Conservation (phyloP, 495 filamentous ascomycete species). For the Chaetomidium leptoderma region DNA sequence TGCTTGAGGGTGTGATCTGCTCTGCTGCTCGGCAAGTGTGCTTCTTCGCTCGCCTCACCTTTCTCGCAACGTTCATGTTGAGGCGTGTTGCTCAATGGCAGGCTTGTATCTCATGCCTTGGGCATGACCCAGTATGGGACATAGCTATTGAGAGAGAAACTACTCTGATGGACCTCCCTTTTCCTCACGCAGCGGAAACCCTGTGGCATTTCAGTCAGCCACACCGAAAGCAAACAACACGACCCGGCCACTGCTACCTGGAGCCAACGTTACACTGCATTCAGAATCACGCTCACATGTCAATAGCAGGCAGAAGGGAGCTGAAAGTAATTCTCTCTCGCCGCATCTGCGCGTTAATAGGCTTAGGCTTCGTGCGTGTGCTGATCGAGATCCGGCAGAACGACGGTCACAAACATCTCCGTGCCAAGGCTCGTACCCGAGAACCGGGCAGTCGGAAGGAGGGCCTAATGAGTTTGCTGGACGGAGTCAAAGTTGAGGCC, state of each 20-base stretch:
- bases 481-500: no score
- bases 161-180: no score
- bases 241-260: no score
- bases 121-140: not conserved
- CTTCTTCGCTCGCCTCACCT: not conserved
- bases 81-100: not conserved
- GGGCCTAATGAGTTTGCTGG: not conserved
- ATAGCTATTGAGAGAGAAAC: no score
- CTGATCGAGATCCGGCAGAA: slow-evolving; percentile 5
- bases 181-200: no score
- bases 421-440: not conserved
- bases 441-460: not conserved
- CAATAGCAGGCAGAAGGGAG: no score
- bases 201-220: no score
- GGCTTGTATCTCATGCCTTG: not conserved
- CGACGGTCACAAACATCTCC: not conserved
- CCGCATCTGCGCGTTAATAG: not conserved
- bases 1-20: not conserved
- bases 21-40: not conserved
- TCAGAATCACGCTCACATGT: no score
- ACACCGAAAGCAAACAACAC: no score
- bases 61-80: not conserved
- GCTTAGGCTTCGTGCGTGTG: not conserved
- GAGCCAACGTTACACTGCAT: no score
- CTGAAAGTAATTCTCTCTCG: not conserved